Base-by-base conservation (phyloP, 1,139 yeast species). In the Yamadazyma triangularis region DNA sequence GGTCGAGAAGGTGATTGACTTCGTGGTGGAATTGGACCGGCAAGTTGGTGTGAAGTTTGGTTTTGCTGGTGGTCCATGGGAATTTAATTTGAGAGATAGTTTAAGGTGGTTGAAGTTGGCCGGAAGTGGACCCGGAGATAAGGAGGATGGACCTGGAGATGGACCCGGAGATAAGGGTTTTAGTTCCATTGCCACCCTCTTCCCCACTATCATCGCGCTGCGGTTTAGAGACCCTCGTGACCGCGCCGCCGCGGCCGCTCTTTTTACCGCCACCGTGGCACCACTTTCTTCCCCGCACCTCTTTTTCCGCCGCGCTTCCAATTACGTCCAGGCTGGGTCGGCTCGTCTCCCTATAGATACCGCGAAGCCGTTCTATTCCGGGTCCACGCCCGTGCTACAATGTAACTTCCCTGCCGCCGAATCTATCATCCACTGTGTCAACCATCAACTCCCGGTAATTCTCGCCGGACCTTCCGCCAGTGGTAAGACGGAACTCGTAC, bases 31-130 rank as follows among this genome's bases (percentile, higher is more conserved):
- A 13, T 60, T 88, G 25, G 95, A 88, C 40, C 63, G 73, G 3
- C 78, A 80, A 38, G 80, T 86, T 3, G 76, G 78, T 4, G 61
- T 62, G 18, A 64, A 71, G 36, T 87, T 93, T 87, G 96, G 95
- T 7, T 50, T 74, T 3, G 44, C 66, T 7, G 99, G 99, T 23
- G 79, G 91, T 2, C 98, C 98, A 0, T 93, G 96, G 93, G 99
- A 93, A 54, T 91, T 93, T 57, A 93, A 93, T 50, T 64, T 93
- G 41, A 81, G 99, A 64, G 99, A 93, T 59, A 82, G 95, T 1
- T 64, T 91, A 47, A 73, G 98, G 47, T 93, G 97, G 97, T 63
- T 93, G 26, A 74, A 76, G 23, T 58, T 87, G 19, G 63, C 71
- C 34, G 60, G 58, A 29, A 48, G 73, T 0, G 52, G 51, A 0